Evolutionary conservation across 2,329 filamentous ascomycete genomes (phyloP), one percentile per base, ranked within the genome.

Genomic region (Beauveria scarabaeidicola): DNA sequence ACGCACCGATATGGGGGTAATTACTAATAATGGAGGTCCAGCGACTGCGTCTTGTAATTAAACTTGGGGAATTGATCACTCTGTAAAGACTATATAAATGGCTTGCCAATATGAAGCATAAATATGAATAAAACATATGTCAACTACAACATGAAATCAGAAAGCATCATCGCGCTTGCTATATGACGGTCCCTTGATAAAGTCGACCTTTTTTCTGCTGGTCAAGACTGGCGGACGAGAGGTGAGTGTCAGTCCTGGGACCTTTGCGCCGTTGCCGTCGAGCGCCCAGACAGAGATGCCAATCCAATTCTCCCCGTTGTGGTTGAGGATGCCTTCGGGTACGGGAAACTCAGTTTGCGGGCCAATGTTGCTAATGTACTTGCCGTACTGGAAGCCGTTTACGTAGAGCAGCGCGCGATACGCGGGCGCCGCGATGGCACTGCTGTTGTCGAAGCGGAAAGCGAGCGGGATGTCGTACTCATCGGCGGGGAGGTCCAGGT

Each of bases 321-420:
- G 88, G 67, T 92, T 81, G 54, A 90, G 74, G 23, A 92, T 78
- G 23, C 88, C 87, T 72, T 90, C 82, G 0, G 89, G 88, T 0
- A 92, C 88, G 1, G 87, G 87, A 68, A 86, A 92, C 2, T 71
- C 76, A 0, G 79, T 83, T 73, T 93, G 88, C 1, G 89, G 89
- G 0, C 89, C 89, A n/a, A 91, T 77, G 63, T 91, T 87, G 67
- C 83, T 85, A n/a, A 83, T 71, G 57, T 76, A 77, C 61, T 75
- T 73, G 7, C 78, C 78, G 61, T 85, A 91, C 69, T 91, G 88
- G 71, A 85, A 91, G 1, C 89, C 89, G 65, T 91, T 91, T 48
- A 91, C 84, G 66, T 81, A 91, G 7, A 91, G 72, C 65, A 87
- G 80, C 1, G 78, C 83, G 19, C 88, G 77, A 63, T 87, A 88